Conservation (phyloP, 768 basidiomycete species). For the Termitomyces sp. region DNA sequence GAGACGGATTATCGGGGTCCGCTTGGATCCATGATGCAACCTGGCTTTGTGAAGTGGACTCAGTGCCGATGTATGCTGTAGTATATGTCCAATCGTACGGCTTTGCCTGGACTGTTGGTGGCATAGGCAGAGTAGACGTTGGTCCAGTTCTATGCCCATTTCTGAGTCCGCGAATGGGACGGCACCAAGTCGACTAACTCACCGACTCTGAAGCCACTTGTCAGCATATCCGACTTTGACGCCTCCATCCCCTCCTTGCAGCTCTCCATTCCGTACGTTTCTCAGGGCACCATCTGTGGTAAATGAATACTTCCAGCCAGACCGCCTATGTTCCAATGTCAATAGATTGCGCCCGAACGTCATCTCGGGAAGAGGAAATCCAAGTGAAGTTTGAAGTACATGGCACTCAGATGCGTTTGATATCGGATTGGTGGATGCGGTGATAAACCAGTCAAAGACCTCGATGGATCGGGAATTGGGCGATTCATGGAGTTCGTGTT, state of each 20-base stretch:
- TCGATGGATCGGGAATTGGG: constrained; percentile 67
- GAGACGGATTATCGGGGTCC: constrained; percentile 48
- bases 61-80: constrained; percentile 74
- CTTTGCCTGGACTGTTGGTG: constrained; percentile 70
- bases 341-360: constrained; percentile 87
- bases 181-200: constrained; percentile 17
- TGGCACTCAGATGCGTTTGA: constrained; percentile 76
- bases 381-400: constrained; percentile 54
- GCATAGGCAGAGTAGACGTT: constrained; percentile 58
- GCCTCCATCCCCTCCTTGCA: constrained; percentile 78
- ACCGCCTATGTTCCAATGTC: constrained; percentile 56
- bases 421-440: constrained; percentile 70
- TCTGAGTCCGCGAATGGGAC: background rate
- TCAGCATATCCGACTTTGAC: constrained; percentile 95
- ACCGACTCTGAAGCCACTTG: constrained; percentile 90
- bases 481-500: constrained; percentile 64
- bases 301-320: constrained; percentile 64
- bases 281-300: constrained; percentile 62
- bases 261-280: constrained; percentile 70
- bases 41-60: constrained; percentile 12
- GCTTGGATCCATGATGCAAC: constrained; percentile 44
- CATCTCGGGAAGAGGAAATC: constrained; percentile 93
- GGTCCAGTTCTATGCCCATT: constrained; percentile 53
- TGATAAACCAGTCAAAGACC: constrained; percentile 64
- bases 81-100: constrained; percentile 99